Evolutionary conservation across 352 stramenopile species (phyloP).

Genomic region (Phytophthora podocarpi): DNA sequence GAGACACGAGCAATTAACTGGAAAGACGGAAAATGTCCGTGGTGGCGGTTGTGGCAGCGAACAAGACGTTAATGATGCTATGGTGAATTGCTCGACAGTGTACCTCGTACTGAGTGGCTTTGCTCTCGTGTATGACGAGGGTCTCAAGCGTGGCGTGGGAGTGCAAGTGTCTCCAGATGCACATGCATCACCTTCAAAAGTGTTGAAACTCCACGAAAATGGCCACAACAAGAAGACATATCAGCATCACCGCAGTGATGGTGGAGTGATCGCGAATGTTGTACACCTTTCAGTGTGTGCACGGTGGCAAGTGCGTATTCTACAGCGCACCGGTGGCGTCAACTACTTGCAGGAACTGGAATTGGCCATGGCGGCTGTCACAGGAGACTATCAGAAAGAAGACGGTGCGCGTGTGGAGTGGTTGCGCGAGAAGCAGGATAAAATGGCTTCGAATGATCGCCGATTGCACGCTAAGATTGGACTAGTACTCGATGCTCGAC

Average conservation of each 20-base stretch:
- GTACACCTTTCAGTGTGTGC: slow-evolving; percentile 16
- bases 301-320: slow-evolving; percentile 61
- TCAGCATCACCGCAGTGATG: background rate
- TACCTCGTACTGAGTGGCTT: slow-evolving; percentile 47
- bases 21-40: background rate
- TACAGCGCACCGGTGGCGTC: slow-evolving; percentile 33
- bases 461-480: slow-evolving; percentile 29
- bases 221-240: slow-evolving; percentile 3
- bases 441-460: slow-evolving; percentile 31
- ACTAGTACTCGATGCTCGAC: slow-evolving; percentile 42
- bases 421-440: slow-evolving; percentile 45
- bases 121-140: slow-evolving; percentile 38
- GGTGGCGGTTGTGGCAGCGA: background rate
- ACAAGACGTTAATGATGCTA: slow-evolving; percentile 27
- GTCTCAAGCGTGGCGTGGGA: slow-evolving; percentile 35
- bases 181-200: background rate
- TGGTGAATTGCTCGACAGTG: slow-evolving; percentile 48
- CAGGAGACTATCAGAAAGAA: slow-evolving; percentile 23
- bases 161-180: slow-evolving; percentile 13
- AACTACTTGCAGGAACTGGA: slow-evolving; percentile 33
- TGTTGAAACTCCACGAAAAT: slow-evolving; percentile 3
- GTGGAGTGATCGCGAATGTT: background rate
- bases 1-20: slow-evolving; percentile 6
- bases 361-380: slow-evolving; percentile 21
- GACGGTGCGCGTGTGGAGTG: slow-evolving; percentile 45